Evolutionary conservation across 2,329 filamentous ascomycete genomes (phyloP), one percentile per base, ranked within the genome.

Genomic region (Colletotrichum camelliae): DNA sequence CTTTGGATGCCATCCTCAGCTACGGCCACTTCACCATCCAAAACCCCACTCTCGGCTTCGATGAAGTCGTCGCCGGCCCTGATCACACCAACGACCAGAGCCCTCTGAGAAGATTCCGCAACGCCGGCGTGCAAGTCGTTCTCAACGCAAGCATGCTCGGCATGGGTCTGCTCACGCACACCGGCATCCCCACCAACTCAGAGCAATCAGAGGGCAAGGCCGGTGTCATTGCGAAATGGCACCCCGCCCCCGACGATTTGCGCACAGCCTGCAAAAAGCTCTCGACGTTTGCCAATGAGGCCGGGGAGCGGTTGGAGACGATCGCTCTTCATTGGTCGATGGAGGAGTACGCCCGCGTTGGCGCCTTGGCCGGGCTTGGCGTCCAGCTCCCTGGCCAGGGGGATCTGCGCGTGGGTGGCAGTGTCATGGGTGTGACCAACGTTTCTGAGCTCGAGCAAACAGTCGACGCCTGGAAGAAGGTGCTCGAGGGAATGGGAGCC

Each of bases 11-110:
- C 3, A 13, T 76, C 3, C 60, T 74, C 13, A 76, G 72, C 60
- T 76, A 71, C 61, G 74, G 74, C 7, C 74, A 76, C 39, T 74
- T 76, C 52, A 76, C 74, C 18, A 62, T 76, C 18, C 74, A 76
- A 61, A 76, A 76, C 43, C 72, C 74, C 6, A 62, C 33, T 2
- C 74, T 76, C 10, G 71, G 98, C 85, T 94, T 95, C 1, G 86
- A 98, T 39, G 96, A 98, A 81, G 93, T 93, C 4, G 95, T 98
- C 37, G 92, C 97, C 87, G 96, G 94, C 52, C 98, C 98, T 84
- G 94, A 94, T 72, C 94, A 98, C 84, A 97, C 93, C 84, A 97
- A 95, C 1, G 86, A 98, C 33, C 96, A 98, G 85, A 98, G 98
- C 84, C 72, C 84, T 4, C 80, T 96, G 10, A 85, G 89, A 35